Evolutionary conservation across 2,329 filamentous ascomycete species (phyloP).

Genomic region (Apiospora rasikravindrae): DNA sequence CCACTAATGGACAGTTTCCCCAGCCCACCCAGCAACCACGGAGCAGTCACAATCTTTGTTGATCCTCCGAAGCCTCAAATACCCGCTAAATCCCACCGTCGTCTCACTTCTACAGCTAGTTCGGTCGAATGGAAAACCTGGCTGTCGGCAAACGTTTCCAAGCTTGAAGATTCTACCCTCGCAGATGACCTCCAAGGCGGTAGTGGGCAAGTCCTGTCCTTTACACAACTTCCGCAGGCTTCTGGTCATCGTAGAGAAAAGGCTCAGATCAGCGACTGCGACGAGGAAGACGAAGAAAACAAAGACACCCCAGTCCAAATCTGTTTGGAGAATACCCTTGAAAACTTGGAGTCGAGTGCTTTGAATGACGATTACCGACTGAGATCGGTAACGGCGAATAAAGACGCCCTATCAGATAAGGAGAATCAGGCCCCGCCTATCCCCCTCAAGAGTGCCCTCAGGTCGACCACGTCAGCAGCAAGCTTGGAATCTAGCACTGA

Average conservation of each 20-base stretch:
- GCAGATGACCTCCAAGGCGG: slow-evolving; percentile 19
- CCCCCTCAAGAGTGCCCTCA: slow-evolving; percentile 23
- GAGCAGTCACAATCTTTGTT: slow-evolving; percentile 43
- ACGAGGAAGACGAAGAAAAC: not conserved
- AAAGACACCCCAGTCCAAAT: not conserved
- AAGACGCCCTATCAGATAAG: slow-evolving; percentile 19
- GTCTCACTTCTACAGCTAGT: slow-evolving; percentile 39
- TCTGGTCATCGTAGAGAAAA: slow-evolving; percentile 53
- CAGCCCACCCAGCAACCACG: slow-evolving; percentile 30
- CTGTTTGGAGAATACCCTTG: slow-evolving; percentile 7
- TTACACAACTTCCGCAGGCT: slow-evolving; percentile 30
- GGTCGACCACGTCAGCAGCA: slow-evolving; percentile 25
- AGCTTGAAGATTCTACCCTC: slow-evolving; percentile 45
- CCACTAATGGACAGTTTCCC: slow-evolving; percentile 27
- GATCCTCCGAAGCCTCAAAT: slow-evolving; percentile 38
- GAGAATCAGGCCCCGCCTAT: slow-evolving; percentile 26
- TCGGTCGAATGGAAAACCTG: slow-evolving; percentile 59
- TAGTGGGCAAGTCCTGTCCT: slow-evolving; percentile 24
- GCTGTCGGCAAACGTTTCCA: slow-evolving; percentile 58
- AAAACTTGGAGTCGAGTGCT: slow-evolving; percentile 18
- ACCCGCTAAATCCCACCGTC: slow-evolving; percentile 33
- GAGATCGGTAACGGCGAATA: not conserved
- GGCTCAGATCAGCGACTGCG: slow-evolving; percentile 50
- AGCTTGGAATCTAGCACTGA: slow-evolving; percentile 22
- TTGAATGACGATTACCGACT: not conserved